phyloP scores from a whole-genome alignment of 208 protist species.

The Trypanosoma theileri region DNA sequence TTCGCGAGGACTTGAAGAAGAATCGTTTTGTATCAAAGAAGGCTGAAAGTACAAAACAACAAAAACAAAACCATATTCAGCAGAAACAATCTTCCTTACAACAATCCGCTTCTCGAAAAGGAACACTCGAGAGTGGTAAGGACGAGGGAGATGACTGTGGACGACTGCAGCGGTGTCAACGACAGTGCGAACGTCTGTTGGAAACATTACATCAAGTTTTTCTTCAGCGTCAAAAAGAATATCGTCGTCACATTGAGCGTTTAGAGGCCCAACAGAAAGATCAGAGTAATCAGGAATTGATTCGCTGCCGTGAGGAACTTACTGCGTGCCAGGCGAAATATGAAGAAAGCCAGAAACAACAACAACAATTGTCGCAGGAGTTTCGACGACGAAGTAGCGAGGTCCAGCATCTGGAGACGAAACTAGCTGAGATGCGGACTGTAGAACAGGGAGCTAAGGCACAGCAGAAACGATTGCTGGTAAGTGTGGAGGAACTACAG shows the following conservation, averaged over 20 bases:
- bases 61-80: neutral
- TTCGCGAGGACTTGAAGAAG: constrained; percentile 13
- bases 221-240: constrained; percentile 8
- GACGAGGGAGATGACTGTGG: constrained; percentile 5
- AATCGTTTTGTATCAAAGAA: neutral
- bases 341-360: constrained; percentile 11
- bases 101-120: neutral
- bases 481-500: constrained; percentile 14
- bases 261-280: constrained; percentile 9
- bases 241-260: constrained; percentile 1
- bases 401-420: constrained; percentile 13
- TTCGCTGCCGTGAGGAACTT: constrained; percentile 30
- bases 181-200: constrained; percentile 12
- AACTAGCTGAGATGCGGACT: constrained; percentile 14
- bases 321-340: constrained; percentile 30
- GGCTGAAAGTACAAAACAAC: neutral
- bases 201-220: constrained; percentile 17
- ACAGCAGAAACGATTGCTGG: constrained; percentile 10
- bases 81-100: neutral
- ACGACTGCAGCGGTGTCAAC: constrained; percentile 13
- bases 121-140: neutral
- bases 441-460: neutral
- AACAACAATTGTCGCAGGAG: constrained; percentile 6
- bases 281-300: constrained; percentile 8
- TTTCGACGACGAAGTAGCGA: constrained; percentile 19